Base-by-base conservation (phyloP, 768 basidiomycete genomes). In the Hebeloma cylindrosporum region DNA sequence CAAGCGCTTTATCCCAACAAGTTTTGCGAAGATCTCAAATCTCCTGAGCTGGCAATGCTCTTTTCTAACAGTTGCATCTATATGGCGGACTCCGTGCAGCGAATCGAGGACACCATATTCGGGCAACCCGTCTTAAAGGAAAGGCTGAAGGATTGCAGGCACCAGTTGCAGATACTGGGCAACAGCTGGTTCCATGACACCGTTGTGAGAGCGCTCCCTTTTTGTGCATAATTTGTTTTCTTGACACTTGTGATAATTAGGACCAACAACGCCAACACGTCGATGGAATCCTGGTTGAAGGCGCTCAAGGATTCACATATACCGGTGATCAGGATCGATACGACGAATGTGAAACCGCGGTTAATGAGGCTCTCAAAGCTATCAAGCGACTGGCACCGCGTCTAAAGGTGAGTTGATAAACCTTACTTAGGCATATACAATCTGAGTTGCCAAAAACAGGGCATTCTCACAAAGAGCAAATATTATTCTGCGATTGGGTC, bases 1-100 rank as follows among this genome's bases (percentile, higher is more conserved):
- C 77, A 86, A 32, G 88, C 89, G 1, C 61, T 96, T 18, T 82
- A 88, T 59, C 90, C 90, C 9, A 73, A 87, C 27, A 72, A 73
- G 25, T 80, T 80, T 47, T 62, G 69, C 0, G 54, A 68, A 27
- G 67, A 71, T 33, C 62, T 88, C 22, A 59, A 71, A 27, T 67
- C 74, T 0, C 68, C 83, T 7, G 79, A 78, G 14, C 64, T 71
- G 20, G 70, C 76, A 1, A 83, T 95, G 76, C 78, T 80, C 37
- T 86, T 86, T 60, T 82, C 88, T 13, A 96, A 96, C 60, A 86
- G 94, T 50, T 90, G 83, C 52, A 55, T 77, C 16, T 89, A 85
- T 60, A 72, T 94, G 20, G 72, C 72, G 22, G 63, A 66, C 16
- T 77, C 85, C 53, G 60, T 85, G 0, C 70, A 68, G 45, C 69